These are phyloP conservation scores for Neoboletus magnificus DNA, from an alignment of 768 basidiomycete genomes.

Conservation along the genomic window DNA sequence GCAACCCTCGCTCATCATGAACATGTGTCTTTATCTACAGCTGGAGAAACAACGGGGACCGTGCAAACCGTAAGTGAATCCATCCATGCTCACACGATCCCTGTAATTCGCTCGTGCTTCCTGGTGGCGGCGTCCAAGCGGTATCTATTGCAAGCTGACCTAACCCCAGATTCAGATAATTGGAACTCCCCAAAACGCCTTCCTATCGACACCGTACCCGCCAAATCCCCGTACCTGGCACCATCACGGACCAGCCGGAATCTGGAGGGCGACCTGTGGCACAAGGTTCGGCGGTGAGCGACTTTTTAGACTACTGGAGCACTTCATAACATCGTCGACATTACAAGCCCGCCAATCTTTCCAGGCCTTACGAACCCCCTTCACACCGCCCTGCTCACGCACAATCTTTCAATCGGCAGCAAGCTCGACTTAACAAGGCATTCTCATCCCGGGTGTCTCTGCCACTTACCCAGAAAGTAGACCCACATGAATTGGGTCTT, in stretches of 20 bases:
- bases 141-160: not conserved
- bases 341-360: conserved; percentile 11
- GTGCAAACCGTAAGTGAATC: conserved; percentile 26
- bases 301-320: not conserved
- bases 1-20: conserved; percentile 12
- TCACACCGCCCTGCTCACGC: conserved; percentile 18
- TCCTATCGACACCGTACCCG: conserved; percentile 10
- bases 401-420: conserved; percentile 1
- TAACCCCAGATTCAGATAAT: conserved; percentile 15
- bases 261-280: not conserved
- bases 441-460: not conserved
- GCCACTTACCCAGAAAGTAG: conserved; percentile 21
- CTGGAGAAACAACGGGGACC: conserved; percentile 31
- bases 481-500: conserved; percentile 31
- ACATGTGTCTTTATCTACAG: conserved; percentile 30
- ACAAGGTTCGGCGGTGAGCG: conserved; percentile 4
- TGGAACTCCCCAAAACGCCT: conserved; percentile 20
- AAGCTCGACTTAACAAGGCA: not conserved
- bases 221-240: conserved; percentile 26
- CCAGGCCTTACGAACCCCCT: conserved; percentile 28
- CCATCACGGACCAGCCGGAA: conserved; percentile 19
- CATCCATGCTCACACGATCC: not conserved
- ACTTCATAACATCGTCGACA: not conserved
- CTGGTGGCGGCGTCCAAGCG: not conserved
- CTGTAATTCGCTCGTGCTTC: not conserved